phyloP scores from a whole-genome alignment of 495 filamentous ascomycete species.

The Cetradonia linearis region DNA sequence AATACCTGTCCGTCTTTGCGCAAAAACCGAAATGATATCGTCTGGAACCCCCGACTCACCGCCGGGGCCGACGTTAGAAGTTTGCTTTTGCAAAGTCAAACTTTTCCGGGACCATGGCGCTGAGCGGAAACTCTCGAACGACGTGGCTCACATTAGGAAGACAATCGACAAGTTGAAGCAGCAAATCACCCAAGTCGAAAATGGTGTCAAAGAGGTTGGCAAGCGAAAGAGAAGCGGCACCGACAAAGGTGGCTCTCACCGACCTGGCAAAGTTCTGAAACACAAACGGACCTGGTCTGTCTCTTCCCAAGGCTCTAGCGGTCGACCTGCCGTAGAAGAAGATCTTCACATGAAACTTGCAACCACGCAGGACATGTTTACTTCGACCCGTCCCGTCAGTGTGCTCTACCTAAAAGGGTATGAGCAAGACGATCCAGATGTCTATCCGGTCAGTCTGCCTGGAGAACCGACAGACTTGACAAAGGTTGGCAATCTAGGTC shows the following conservation, averaged over 20 bases:
- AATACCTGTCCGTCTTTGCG: conserved; percentile 81
- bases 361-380: conserved; percentile 90
- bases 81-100: conserved; percentile 92
- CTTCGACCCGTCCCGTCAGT: conserved; percentile 76
- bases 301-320: conserved; percentile 69
- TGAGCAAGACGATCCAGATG: conserved; percentile 79
- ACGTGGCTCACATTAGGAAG: conserved; percentile 86
- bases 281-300: conserved; percentile 95
- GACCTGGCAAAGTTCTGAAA: conserved; percentile 70
- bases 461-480: conserved; percentile 54
- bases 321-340: conserved; percentile 64
- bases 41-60: conserved; percentile 32
- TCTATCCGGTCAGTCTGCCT: conserved; percentile 66
- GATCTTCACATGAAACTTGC: conserved; percentile 78
- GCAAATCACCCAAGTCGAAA: conserved; percentile 78
- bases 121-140: conserved; percentile 88
- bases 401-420: conserved; percentile 74
- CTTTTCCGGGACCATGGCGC: conserved; percentile 95
- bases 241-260: conserved; percentile 38
- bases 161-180: conserved; percentile 89
- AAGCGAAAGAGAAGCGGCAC: conserved; percentile 72
- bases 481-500: conserved; percentile 42
- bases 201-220: conserved; percentile 76
- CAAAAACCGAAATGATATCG: conserved; percentile 64
- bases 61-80: conserved; percentile 45